These are phyloP conservation scores for Ascochyta viciae-villosae DNA, from an alignment of 2,329 filamentous ascomycete genomes.

Conservation along the genomic window DNA sequence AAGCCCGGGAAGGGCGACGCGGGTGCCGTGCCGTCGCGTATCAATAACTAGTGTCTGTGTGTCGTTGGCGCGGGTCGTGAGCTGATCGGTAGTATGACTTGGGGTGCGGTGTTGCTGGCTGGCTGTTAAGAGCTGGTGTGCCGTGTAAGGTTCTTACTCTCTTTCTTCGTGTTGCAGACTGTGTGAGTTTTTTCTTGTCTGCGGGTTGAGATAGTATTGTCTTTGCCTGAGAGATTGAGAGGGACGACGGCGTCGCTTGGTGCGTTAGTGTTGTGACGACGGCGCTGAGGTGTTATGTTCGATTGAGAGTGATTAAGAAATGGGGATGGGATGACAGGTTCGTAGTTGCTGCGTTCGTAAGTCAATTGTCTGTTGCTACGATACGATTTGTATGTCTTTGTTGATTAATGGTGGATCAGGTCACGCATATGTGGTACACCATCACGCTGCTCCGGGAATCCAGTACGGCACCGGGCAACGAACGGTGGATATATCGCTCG, in stretches of 20 bases:
- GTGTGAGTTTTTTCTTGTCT: too few species aligned
- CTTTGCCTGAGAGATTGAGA: conserved; percentile 14
- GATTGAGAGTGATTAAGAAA: conserved; percentile 17
- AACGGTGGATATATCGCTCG: conserved; percentile 16
- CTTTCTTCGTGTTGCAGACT: too few species aligned
- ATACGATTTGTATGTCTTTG: too few species aligned
- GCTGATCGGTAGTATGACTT: too few species aligned
- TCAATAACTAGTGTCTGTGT: background rate
- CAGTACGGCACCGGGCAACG: conserved; percentile 22
- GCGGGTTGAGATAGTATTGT: conserved; percentile 3
- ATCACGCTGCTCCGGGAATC: conserved; percentile 19
- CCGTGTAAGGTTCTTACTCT: too few species aligned
- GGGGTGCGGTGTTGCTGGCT: too few species aligned
- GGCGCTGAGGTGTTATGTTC: conserved; percentile 20
- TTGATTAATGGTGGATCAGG: background rate
- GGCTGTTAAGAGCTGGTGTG: too few species aligned
- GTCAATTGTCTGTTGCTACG: background rate
- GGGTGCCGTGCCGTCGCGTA: background rate
- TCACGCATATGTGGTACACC: conserved; percentile 22
- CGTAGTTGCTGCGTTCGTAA: conserved; percentile 22
- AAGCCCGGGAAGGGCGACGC: conserved; percentile 1
- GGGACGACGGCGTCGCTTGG: conserved; percentile 12
- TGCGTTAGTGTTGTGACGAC: conserved; percentile 22
- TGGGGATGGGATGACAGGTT: conserved; percentile 27
- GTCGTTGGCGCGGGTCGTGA: too few species aligned